Percentiles rank a stretch among this genome's conserved stretches.
phyloP scores from a whole-genome alignment of 129 eudicot species.

The Erigeron canadensis region DNA sequence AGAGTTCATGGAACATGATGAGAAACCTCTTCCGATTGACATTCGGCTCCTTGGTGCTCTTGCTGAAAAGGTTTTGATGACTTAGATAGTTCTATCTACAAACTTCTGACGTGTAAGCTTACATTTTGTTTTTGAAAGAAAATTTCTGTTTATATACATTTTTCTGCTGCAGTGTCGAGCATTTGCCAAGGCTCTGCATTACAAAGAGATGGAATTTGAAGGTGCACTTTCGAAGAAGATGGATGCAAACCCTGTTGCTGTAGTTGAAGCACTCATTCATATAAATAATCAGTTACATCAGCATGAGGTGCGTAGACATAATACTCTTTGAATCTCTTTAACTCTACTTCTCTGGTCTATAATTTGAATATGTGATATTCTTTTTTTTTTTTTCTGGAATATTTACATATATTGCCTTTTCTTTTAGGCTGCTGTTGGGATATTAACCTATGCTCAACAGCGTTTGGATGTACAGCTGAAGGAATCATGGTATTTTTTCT shows the following conservation, averaged over 20 bases:
- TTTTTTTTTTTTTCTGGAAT: constrained; percentile 12
- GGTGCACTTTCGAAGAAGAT: constrained; percentile 86
- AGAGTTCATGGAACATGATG: constrained; percentile 99
- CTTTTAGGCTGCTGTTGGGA: constrained; percentile 93
- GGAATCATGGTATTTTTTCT: constrained; percentile 78
- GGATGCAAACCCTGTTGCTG: constrained; percentile 98
- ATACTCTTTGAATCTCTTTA: constrained; percentile 5
- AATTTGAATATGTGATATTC: not conserved
- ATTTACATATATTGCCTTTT: constrained; percentile 15
- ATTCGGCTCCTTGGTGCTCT: constrained; percentile 99
- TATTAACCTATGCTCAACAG: constrained; percentile 90
- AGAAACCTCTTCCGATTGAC: constrained; percentile 95
- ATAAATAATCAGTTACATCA: constrained; percentile 97
- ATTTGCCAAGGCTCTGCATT: constrained; percentile 98
- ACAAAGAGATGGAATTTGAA: constrained; percentile 98
- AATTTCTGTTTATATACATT: constrained; percentile 5
- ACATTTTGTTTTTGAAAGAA: constrained; percentile 1
- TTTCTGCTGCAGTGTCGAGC: constrained; percentile 80
- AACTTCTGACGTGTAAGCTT: constrained; percentile 14
- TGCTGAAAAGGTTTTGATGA: constrained; percentile 80
- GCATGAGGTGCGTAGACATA: constrained; percentile 69
- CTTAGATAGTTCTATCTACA: constrained; percentile 10
- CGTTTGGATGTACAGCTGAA: constrained; percentile 86
- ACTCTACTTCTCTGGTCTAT: constrained; percentile 1
- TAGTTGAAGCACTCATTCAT: constrained; percentile 95